Conservation (phyloP, 176 grass and related monocot genomes). For the Musa troglodytarum region DNA sequence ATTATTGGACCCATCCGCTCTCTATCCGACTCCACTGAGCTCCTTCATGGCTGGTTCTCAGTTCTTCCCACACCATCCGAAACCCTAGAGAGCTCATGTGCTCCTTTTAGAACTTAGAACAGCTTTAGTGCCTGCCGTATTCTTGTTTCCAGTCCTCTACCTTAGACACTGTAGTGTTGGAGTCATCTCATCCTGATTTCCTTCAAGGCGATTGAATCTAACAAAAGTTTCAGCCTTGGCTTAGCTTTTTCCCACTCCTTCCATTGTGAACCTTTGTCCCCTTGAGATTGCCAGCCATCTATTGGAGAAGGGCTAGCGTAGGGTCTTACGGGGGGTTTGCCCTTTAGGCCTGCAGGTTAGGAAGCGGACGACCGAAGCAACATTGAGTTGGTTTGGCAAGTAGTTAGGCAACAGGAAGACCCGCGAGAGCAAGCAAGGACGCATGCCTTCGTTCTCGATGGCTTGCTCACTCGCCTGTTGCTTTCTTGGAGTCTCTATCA, state of each 20-base stretch:
- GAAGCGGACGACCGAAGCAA: no score
- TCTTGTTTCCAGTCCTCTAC: neutral
- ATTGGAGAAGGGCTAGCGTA: no score
- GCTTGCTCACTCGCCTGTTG: no score
- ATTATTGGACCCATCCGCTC: slow-evolving; percentile 50
- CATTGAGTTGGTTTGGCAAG: no score
- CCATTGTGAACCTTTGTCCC: neutral
- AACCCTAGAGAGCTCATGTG: slow-evolving; percentile 32
- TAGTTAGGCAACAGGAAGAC: neutral
- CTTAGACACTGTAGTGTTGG: neutral
- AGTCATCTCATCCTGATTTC: neutral
- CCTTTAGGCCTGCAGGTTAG: no score
- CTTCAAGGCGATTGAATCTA: neutral
- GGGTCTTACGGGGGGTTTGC: no score
- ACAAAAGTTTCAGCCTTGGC: neutral
- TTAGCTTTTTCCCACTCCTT: neutral
- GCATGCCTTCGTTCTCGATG: no score
- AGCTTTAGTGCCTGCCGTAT: neutral
- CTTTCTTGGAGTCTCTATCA: no score
- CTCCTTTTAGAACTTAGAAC: no score
- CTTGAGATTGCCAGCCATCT: neutral
- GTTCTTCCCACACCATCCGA: slow-evolving; percentile 96
- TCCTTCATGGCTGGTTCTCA: slow-evolving; percentile 85
- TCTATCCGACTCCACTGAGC: slow-evolving; percentile 84
- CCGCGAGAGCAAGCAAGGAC: neutral